Conservation (phyloP, 1,284 basidiomycete genomes). For the Microbotryum silenes-acaulis region DNA sequence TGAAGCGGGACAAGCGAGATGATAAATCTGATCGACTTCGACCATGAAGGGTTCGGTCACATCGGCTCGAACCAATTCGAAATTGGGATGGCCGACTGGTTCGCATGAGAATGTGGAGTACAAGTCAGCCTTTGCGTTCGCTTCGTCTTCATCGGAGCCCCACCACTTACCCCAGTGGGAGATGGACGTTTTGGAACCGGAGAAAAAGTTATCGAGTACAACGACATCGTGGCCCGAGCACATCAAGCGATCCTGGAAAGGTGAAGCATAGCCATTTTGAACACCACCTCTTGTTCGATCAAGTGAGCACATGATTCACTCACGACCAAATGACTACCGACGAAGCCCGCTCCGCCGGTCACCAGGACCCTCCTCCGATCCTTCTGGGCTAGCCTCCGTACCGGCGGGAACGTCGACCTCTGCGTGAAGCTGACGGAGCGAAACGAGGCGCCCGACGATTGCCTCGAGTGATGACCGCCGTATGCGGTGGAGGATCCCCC, state of each 20-base stretch:
- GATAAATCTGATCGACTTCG: slow-evolving; percentile 97
- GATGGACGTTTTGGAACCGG: slow-evolving; percentile 87
- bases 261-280: background rate
- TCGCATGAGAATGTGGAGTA: no score
- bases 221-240: slow-evolving; percentile 88
- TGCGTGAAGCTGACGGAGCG: slow-evolving; percentile 73
- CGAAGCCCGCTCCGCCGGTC: slow-evolving; percentile 94
- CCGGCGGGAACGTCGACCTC: slow-evolving; percentile 80
- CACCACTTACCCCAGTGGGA: slow-evolving; percentile 39
- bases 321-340: slow-evolving; percentile 76
- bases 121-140: background rate
- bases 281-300: background rate
- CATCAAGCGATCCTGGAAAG: slow-evolving; percentile 76
- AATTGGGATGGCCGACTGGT: slow-evolving; percentile 78
- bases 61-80: slow-evolving; percentile 94
- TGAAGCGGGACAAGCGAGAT: slow-evolving; percentile 90
- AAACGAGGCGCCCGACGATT: slow-evolving; percentile 14
- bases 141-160: background rate
- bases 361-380: slow-evolving; percentile 81
- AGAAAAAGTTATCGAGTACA: slow-evolving; percentile 97
- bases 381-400: slow-evolving; percentile 69
- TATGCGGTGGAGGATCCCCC: background rate
- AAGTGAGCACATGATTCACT: background rate
- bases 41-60: slow-evolving; percentile 94
- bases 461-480: background rate